A percentile compares a stretch with the other conserved stretches of the same genome.
These are phyloP conservation scores for Pseudogymnoascus sp. DNA, from an alignment of 2,329 filamentous ascomycete species.

Conservation along the genomic window DNA sequence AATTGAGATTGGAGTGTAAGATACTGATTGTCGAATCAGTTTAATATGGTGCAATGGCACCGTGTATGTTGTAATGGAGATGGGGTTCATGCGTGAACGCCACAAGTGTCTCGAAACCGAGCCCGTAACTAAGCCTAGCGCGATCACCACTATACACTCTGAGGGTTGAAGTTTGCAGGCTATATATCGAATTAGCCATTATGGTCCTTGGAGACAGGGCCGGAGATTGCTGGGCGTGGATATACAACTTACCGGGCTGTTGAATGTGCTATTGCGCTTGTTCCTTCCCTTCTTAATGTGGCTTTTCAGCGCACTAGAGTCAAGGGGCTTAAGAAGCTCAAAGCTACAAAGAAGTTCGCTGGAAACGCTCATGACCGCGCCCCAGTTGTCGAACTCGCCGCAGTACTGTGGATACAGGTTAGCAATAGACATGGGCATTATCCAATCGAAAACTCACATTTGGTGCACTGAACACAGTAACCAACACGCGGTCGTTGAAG, in stretches of 20 bases:
- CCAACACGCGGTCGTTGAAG: conserved; percentile 88
- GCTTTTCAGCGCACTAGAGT: conserved; percentile 92
- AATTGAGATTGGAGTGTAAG: not conserved
- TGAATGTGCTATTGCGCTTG: conserved; percentile 89
- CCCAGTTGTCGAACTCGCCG: conserved; percentile 98
- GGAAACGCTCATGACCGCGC: conserved; percentile 96
- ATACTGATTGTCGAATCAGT: conserved; percentile 2
- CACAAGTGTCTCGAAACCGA: not conserved
- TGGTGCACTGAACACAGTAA: conserved; percentile 95
- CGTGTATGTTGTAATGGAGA: conserved; percentile 3
- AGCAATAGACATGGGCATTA: not conserved
- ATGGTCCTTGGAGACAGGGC: not conserved
- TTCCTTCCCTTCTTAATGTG: conserved; percentile 98
- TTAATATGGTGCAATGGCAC: not conserved
- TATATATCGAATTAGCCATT: conserved; percentile 2
- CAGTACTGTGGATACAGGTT: conserved; percentile 60
- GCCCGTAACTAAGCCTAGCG: not conserved
- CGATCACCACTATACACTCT: conserved; percentile 10
- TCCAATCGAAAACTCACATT: conserved; percentile 62
- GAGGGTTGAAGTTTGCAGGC: conserved; percentile 15
- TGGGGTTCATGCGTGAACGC: not conserved
- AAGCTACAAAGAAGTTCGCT: conserved; percentile 92
- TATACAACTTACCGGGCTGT: conserved; percentile 55
- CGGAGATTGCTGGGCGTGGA: not conserved
- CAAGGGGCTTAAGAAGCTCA: conserved; percentile 89